Conservation (phyloP, 2,329 filamentous ascomycete genomes). For the Cephalotrichum gorgonifer region DNA sequence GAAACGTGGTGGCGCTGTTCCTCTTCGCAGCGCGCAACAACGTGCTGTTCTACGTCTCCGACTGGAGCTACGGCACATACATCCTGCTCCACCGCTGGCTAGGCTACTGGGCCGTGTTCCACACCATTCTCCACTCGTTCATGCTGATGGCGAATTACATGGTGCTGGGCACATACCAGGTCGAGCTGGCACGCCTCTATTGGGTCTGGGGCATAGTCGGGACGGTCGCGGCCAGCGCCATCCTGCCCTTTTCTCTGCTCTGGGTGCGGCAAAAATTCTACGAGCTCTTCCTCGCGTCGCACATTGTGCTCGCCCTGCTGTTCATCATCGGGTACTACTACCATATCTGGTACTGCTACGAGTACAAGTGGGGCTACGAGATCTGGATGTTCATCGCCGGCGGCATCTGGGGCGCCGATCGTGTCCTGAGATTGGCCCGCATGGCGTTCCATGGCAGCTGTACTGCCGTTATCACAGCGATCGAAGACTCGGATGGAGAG, state of each 20-base stretch:
- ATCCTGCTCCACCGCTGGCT: conserved; percentile 26
- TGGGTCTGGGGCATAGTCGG: conserved; percentile 24
- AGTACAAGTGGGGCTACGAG: conserved; percentile 25
- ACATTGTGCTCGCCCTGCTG: conserved; percentile 65
- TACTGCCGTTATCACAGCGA: conserved; percentile 12
- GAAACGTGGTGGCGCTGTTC: conserved; percentile 19
- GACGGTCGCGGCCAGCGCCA: conserved; percentile 17
- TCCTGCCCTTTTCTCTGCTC: conserved; percentile 63
- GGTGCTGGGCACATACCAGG: conserved; percentile 12
- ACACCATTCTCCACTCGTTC: conserved; percentile 48
- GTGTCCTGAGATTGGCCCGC: conserved; percentile 15
- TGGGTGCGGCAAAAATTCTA: conserved; percentile 89
- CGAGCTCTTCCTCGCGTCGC: conserved; percentile 83
- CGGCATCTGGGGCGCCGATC: conserved; percentile 20
- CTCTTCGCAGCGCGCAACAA: conserved; percentile 25
- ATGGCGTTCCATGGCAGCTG: conserved; percentile 13
- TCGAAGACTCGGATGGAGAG: conserved; percentile 16
- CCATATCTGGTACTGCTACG: conserved; percentile 22
- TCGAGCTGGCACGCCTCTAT: conserved; percentile 16
- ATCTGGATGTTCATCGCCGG: conserved; percentile 22
- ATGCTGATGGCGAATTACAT: conserved; percentile 19
- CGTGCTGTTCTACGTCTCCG: conserved; percentile 21
- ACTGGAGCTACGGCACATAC: conserved; percentile 24
- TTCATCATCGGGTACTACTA: conserved; percentile 10
- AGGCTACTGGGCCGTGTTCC: conserved; percentile 65